These are phyloP conservation scores for Aspergillus japonicus DNA, from an alignment of 2,329 filamentous ascomycete species.

Conservation along the genomic window DNA sequence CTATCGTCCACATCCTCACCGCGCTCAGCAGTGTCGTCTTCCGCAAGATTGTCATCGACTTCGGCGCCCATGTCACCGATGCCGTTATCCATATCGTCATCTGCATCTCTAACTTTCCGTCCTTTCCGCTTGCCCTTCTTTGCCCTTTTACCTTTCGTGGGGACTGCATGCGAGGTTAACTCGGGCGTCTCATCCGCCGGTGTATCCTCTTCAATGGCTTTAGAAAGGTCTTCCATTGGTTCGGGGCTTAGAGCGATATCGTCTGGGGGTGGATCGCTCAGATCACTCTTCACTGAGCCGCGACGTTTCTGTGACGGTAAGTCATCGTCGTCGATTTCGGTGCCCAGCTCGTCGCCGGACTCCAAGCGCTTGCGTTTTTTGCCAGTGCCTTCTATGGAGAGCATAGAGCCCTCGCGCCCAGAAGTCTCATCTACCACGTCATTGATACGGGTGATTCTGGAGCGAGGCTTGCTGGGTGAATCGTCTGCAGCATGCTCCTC, in stretches of 20 bases:
- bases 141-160: constrained; percentile 40
- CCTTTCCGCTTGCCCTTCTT: constrained; percentile 50
- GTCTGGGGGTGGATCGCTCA: constrained; percentile 37
- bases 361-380: constrained; percentile 45
- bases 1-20: constrained; percentile 47
- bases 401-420: constrained; percentile 27
- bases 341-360: constrained; percentile 36
- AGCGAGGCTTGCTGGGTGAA: constrained; percentile 41
- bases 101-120: constrained; percentile 41
- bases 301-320: constrained; percentile 44
- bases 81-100: constrained; percentile 39
- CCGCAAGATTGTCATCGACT: constrained; percentile 52
- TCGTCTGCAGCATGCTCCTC: constrained; percentile 47
- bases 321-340: constrained; percentile 40
- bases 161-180: constrained; percentile 29
- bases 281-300: constrained; percentile 38
- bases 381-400: constrained; percentile 30
- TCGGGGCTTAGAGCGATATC: constrained; percentile 36
- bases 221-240: constrained; percentile 33
- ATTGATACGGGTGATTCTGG: constrained; percentile 32
- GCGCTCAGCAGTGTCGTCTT: constrained; percentile 47
- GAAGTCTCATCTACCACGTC: constrained; percentile 22
- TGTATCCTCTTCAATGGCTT: constrained; percentile 32
- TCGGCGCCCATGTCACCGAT: constrained; percentile 42
- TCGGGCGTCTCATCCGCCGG: constrained; percentile 34